Evolutionary conservation across 176 grass and related monocot species (phyloP).

Genomic region (Aegilops sharonensis): DNA sequence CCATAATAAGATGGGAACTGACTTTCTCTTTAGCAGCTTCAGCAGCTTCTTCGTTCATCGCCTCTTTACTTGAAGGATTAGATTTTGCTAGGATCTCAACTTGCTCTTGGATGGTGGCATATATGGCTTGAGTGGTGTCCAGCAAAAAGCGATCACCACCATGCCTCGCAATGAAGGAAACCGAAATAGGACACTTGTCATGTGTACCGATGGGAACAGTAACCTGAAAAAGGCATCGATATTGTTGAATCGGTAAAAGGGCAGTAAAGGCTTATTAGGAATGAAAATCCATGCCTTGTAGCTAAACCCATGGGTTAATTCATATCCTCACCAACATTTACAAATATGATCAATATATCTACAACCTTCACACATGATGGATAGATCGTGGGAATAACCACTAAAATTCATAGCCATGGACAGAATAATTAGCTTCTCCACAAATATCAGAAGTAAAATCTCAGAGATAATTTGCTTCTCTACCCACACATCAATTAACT

Average conservation of each 20-base stretch:
- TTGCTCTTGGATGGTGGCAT: constrained; percentile 80
- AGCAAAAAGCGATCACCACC: constrained; percentile 84
- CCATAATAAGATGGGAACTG: constrained; percentile 27
- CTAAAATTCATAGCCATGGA: neutral
- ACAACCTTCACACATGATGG: neutral
- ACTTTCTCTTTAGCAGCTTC: constrained; percentile 94
- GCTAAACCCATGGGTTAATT: neutral
- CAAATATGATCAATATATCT: neutral
- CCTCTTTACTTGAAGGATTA: constrained; percentile 64
- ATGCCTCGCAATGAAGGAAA: constrained; percentile 86
- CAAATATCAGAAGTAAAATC: neutral
- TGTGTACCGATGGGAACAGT: constrained; percentile 67
- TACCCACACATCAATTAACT: neutral
- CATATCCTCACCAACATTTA: neutral
- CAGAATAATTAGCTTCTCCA: neutral
- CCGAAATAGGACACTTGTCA: constrained; percentile 85
- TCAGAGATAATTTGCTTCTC: neutral
- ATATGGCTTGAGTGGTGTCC: constrained; percentile 69
- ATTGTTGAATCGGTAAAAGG: constrained; percentile 2
- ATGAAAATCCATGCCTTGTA: neutral
- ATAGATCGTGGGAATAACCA: neutral
- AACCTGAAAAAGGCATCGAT: constrained; percentile 52
- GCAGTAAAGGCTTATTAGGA: neutral
- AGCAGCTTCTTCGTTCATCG: constrained; percentile 84
- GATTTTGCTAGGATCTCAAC: constrained; percentile 59